These are phyloP conservation scores for Phragmites australis DNA, from an alignment of 176 grass and related monocot genomes.

Conservation along the genomic window DNA sequence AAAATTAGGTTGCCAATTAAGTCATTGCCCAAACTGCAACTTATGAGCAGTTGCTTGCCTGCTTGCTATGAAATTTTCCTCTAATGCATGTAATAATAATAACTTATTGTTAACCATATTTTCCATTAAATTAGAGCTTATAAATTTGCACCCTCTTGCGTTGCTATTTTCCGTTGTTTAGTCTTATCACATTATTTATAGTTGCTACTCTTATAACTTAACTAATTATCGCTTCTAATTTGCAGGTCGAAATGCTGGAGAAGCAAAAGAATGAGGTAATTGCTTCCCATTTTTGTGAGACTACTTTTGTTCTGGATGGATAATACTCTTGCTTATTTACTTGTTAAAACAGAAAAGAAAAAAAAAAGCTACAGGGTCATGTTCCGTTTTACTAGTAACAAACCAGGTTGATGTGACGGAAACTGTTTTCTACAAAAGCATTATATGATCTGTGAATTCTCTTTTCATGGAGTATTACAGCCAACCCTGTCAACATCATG, in stretches of 20 bases:
- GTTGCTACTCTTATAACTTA: conserved; percentile 1
- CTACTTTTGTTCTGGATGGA: not conserved
- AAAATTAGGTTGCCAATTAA: not conserved
- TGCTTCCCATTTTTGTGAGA: conserved; percentile 25
- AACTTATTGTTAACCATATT: not conserved
- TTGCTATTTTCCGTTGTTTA: not conserved
- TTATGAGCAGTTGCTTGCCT: not conserved
- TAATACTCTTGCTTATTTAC: conserved; percentile 13
- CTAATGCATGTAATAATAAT: not conserved
- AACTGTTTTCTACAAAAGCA: not conserved
- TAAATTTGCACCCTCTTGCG: not conserved
- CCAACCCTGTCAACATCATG: conserved; percentile 22
- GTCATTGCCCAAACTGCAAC: not conserved
- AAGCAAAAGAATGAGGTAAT: conserved; percentile 73
- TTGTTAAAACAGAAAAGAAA: not conserved
- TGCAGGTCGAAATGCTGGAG: conserved; percentile 60
- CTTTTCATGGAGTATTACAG: conserved; percentile 24
- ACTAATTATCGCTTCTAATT: conserved; percentile 29
- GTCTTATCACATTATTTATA: not conserved
- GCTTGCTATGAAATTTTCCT: not conserved
- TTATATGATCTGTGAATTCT: not conserved
- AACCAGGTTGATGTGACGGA: conserved; percentile 7
- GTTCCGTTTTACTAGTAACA: not conserved
- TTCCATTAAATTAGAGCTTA: not conserved
- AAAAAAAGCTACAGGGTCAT: not conserved